These are phyloP conservation scores for Hanseniaspora mollemarum DNA, from an alignment of 805 yeast genomes.

Conservation along the genomic window DNA sequence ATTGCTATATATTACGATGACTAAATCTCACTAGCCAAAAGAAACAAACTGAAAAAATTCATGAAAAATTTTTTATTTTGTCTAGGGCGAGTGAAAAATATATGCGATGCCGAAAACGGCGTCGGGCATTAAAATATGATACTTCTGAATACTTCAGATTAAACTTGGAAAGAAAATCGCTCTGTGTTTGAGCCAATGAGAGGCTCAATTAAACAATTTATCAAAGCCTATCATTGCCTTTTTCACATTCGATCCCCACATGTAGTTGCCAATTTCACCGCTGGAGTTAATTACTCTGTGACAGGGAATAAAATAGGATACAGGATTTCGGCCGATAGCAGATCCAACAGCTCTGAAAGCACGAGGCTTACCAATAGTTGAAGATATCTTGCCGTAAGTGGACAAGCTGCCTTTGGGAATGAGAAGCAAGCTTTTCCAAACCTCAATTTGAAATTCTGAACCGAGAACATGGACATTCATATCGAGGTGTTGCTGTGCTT, in stretches of 20 bases:
- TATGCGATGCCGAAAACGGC: constrained; percentile 7
- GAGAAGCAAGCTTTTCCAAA: constrained; percentile 31
- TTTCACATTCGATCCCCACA: constrained; percentile 33
- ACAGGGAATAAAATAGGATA: constrained; percentile 36
- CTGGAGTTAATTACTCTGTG: constrained; percentile 32
- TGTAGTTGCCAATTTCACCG: constrained; percentile 29
- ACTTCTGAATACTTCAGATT: too few species aligned
- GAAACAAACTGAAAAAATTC: too few species aligned
- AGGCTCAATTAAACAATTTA: too few species aligned
- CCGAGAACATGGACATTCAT: constrained; percentile 30
- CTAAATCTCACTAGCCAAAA: background rate
- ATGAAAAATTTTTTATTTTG: too few species aligned
- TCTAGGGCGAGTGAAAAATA: too few species aligned
- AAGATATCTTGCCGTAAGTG: constrained; percentile 31
- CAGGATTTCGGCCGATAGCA: constrained; percentile 33
- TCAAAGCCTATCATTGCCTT: constrained; percentile 23
- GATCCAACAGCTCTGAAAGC: constrained; percentile 34
- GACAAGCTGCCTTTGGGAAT: constrained; percentile 27
- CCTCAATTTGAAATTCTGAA: constrained; percentile 31
- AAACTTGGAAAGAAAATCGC: too few species aligned
- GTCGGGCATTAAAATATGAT: background rate
- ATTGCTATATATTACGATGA: background rate
- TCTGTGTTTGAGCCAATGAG: too few species aligned
- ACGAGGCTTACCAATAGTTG: constrained; percentile 24
- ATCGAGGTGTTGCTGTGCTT: constrained; percentile 1